phyloP scores from a whole-genome alignment of 331 rosid species.

The Quercus lobata region DNA sequence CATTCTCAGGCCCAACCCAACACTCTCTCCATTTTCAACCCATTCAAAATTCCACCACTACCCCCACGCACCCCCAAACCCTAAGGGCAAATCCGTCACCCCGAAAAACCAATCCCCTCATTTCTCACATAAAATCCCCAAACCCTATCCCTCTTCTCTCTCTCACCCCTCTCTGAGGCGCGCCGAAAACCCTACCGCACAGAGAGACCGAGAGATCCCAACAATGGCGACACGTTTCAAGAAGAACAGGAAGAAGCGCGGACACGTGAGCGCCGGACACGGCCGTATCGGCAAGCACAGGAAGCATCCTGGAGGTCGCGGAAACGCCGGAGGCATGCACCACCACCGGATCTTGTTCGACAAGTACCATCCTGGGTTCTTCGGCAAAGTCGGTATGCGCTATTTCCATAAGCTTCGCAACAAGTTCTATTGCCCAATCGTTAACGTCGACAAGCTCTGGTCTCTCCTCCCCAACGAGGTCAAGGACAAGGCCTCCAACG shows the following conservation, averaged over 20 bases:
- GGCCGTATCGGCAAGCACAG: constrained; percentile 87
- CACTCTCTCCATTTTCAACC: not conserved
- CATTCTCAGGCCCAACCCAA: constrained; percentile 2
- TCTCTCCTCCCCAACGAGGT: constrained; percentile 63
- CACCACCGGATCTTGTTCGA: constrained; percentile 92
- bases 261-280: constrained; percentile 90
- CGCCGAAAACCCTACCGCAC: constrained; percentile 22
- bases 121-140: constrained; percentile 5
- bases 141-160: constrained; percentile 2
- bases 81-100: constrained; percentile 34
- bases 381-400: constrained; percentile 88
- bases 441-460: constrained; percentile 79
- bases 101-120: not conserved
- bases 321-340: constrained; percentile 96
- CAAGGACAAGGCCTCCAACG: constrained; percentile 67
- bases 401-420: constrained; percentile 84
- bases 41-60: not conserved
- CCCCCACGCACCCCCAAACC: constrained; percentile 16
- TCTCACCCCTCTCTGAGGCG: constrained; percentile 18
- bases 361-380: constrained; percentile 85
- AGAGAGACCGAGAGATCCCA: not conserved
- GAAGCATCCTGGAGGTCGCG: constrained; percentile 91
- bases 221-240: constrained; percentile 78
- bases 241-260: constrained; percentile 95
- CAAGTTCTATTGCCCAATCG: constrained; percentile 73